Percentiles rank a stretch among this genome's conserved stretches.
Evolutionary conservation across 805 yeast genomes (phyloP).

Genomic region (Hanseniaspora valbyensis): DNA sequence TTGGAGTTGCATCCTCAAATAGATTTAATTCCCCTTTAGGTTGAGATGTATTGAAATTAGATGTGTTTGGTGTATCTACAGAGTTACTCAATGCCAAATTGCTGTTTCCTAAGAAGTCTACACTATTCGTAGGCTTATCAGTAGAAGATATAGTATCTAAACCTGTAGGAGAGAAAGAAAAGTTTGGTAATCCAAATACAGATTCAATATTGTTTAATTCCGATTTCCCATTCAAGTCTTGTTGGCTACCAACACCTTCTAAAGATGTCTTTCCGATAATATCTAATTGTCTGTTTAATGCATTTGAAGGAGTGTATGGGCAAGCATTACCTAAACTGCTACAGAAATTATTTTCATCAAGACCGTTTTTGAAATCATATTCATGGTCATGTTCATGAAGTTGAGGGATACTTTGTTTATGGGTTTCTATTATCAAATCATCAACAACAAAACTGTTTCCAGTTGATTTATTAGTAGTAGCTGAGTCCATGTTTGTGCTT

Average conservation of each 20-base stretch:
- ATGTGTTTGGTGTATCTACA: not conserved
- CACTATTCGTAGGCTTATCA: not conserved
- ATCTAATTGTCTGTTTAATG: no score
- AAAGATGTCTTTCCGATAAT: no score
- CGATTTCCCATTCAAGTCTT: not conserved
- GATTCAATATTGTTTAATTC: not conserved
- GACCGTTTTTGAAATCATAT: not conserved
- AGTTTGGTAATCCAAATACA: constrained; percentile 6
- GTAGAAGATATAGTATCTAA: constrained; percentile 6
- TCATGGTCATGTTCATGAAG: not conserved
- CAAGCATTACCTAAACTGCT: constrained; percentile 8
- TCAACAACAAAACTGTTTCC: not conserved
- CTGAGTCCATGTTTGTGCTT: constrained; percentile 6
- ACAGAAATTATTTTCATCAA: constrained; percentile 11
- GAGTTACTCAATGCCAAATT: not conserved
- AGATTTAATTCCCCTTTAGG: not conserved
- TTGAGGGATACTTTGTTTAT: not conserved
- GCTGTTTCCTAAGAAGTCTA: not conserved
- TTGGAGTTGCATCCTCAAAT: not conserved
- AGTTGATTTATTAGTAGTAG: not conserved
- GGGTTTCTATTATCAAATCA: not conserved
- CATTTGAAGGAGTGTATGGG: constrained; percentile 2
- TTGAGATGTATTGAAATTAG: not conserved
- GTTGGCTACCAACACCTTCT: not conserved
- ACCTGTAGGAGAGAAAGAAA: constrained; percentile 11